phyloP scores from a whole-genome alignment of 768 basidiomycete species.

The Leccinellum rugosiceps region DNA sequence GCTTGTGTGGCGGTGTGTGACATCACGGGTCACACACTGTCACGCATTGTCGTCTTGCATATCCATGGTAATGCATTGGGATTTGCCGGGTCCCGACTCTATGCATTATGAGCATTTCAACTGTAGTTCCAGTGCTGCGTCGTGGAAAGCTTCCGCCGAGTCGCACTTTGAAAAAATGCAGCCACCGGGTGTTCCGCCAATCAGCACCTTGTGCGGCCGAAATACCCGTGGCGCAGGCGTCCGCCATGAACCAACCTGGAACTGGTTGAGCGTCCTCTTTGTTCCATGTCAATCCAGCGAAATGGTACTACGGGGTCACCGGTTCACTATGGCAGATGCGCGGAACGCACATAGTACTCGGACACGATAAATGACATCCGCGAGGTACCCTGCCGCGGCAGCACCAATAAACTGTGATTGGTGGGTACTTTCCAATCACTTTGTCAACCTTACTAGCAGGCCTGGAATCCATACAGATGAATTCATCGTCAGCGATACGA shows the following conservation, averaged over 20 bases:
- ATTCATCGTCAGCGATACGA: constrained; percentile 34
- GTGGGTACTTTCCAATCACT: constrained; percentile 20
- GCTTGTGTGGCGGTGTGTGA: too few species aligned
- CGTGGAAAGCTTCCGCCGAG: constrained; percentile 42
- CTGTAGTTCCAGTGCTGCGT: too few species aligned
- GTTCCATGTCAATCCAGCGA: background rate
- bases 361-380: constrained; percentile 1
- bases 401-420: background rate
- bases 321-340: background rate
- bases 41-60: too few species aligned
- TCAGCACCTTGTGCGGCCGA: background rate
- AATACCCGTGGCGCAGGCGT: background rate
- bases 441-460: constrained; percentile 42
- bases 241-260: background rate
- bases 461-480: constrained; percentile 42
- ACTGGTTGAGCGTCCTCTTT: background rate
- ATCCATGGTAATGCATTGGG: too few species aligned
- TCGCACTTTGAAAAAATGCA: background rate
- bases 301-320: background rate
- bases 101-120: too few species aligned
- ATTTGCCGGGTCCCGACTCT: too few species aligned
- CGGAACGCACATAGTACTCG: background rate
- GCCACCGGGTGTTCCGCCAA: background rate
- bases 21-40: too few species aligned
- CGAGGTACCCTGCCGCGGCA: background rate